These are phyloP conservation scores for Elsinoe fawcettii DNA, from an alignment of 2,329 filamentous ascomycete species.

Conservation along the genomic window DNA sequence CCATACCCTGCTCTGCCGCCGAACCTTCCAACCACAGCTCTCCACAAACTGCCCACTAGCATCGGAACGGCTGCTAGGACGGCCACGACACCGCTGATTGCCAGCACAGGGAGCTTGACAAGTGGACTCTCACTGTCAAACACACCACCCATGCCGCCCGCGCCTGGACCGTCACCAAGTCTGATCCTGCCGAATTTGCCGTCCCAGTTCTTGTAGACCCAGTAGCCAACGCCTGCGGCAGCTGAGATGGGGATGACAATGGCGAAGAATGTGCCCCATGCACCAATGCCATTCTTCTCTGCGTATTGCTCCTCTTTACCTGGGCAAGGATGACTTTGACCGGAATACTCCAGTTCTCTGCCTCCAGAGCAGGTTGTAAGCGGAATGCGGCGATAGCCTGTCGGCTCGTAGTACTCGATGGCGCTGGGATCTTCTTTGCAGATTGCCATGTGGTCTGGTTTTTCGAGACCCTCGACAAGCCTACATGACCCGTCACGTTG, in stretches of 20 bases:
- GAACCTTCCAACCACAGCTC: slow-evolving; percentile 46
- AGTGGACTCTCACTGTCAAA: slow-evolving; percentile 67
- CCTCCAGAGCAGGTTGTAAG: slow-evolving; percentile 80
- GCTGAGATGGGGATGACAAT: slow-evolving; percentile 66
- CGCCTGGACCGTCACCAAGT: slow-evolving; percentile 57
- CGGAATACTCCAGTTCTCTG: slow-evolving; percentile 61
- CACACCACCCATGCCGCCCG: slow-evolving; percentile 29
- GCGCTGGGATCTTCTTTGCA: slow-evolving; percentile 58
- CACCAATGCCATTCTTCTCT: slow-evolving; percentile 61
- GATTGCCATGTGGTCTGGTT: slow-evolving; percentile 51
- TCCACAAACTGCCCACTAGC: slow-evolving; percentile 64
- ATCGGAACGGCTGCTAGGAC: slow-evolving; percentile 53
- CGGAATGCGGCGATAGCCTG: slow-evolving; percentile 82
- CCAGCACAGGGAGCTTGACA: slow-evolving; percentile 64
- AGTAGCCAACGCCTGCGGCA: slow-evolving; percentile 71
- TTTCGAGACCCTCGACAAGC: slow-evolving; percentile 65
- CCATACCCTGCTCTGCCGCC: slow-evolving; percentile 46
- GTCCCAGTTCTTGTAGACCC: slow-evolving; percentile 75
- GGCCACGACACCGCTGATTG: slow-evolving; percentile 48
- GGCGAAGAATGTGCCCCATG: slow-evolving; percentile 74
- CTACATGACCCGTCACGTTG: slow-evolving; percentile 67
- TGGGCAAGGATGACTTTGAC: slow-evolving; percentile 57
- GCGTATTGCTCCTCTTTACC: slow-evolving; percentile 77
- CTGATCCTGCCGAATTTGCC: slow-evolving; percentile 85
- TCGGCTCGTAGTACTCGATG: slow-evolving; percentile 74